Conservation (phyloP, 352 stramenopile genomes). For the Globisporangium nagaii region DNA sequence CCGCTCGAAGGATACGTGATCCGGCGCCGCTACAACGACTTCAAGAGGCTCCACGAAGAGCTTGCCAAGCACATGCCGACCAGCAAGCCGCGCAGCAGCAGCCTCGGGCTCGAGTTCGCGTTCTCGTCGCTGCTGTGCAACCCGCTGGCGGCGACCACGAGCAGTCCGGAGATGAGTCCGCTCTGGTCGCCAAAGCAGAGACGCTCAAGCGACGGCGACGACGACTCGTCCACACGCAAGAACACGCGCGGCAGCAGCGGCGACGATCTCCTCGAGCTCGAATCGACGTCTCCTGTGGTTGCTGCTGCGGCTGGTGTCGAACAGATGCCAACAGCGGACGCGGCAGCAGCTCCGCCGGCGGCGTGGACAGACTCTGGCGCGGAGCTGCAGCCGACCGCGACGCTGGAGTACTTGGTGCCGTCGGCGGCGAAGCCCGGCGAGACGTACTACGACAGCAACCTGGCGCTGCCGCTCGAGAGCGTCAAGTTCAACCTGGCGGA, state of each 20-base stretch:
- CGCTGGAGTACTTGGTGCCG: conserved; percentile 6
- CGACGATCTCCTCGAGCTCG: not conserved
- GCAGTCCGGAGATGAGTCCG: conserved; percentile 31
- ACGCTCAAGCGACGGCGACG: conserved; percentile 21
- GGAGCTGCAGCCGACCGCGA: not conserved
- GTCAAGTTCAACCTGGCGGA: conserved; percentile 50
- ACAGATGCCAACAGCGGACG: too few species aligned
- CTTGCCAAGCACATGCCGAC: conserved; percentile 49
- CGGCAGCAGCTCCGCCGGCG: not conserved
- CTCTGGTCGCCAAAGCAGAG: conserved; percentile 50
- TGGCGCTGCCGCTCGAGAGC: conserved; percentile 36
- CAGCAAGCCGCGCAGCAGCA: conserved; percentile 18
- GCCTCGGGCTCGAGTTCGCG: conserved; percentile 16
- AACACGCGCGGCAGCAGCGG: conserved; percentile 8
- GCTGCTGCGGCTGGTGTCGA: too few species aligned
- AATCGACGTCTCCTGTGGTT: not conserved
- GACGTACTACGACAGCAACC: conserved; percentile 36
- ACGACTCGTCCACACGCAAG: conserved; percentile 13
- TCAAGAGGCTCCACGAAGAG: conserved; percentile 53
- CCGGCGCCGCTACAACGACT: conserved; percentile 71
- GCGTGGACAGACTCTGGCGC: not conserved
- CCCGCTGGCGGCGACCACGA: conserved; percentile 17
- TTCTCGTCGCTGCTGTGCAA: conserved; percentile 56
- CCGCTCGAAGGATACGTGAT: conserved; percentile 79
- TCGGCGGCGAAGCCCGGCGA: conserved; percentile 8